Percentiles rank a stretch among this genome's conserved stretches.
Conservation (phyloP, 495 filamentous ascomycete genomes). For the Trichoderma reesei region DNA sequence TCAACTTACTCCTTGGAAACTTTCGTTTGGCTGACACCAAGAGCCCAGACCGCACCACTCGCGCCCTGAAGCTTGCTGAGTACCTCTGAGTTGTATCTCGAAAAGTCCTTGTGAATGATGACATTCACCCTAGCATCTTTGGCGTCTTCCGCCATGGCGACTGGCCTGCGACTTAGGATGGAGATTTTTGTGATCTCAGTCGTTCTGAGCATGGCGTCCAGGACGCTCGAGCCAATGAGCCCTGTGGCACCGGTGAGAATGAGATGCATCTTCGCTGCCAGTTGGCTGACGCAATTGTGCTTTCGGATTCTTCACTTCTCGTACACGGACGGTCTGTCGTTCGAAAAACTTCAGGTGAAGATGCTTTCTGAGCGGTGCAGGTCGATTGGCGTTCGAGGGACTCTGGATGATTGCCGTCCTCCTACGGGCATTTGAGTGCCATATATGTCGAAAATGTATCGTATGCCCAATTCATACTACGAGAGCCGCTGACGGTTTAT, state of each 20-base stretch:
- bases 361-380: too few species aligned
- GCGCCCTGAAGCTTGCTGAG: conserved; percentile 53
- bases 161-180: conserved; percentile 55
- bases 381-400: too few species aligned
- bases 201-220: conserved; percentile 53
- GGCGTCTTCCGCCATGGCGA: conserved; percentile 50
- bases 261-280: conserved; percentile 46
- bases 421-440: too few species aligned
- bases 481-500: background rate
- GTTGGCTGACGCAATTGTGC: background rate
- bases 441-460: too few species aligned
- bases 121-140: conserved; percentile 47
- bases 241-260: conserved; percentile 70
- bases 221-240: conserved; percentile 54
- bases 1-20: conserved; percentile 39
- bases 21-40: conserved; percentile 48
- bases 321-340: too few species aligned
- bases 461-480: background rate
- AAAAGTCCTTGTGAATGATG: conserved; percentile 57
- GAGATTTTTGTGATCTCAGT: conserved; percentile 50
- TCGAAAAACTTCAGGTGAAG: too few species aligned
- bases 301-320: too few species aligned
- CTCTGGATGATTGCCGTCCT: too few species aligned
- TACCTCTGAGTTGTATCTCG: conserved; percentile 41
- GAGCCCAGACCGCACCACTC: conserved; percentile 60